Base-by-base conservation (phyloP, 306 rosid genomes). In the Cucurbita moschata region DNA sequence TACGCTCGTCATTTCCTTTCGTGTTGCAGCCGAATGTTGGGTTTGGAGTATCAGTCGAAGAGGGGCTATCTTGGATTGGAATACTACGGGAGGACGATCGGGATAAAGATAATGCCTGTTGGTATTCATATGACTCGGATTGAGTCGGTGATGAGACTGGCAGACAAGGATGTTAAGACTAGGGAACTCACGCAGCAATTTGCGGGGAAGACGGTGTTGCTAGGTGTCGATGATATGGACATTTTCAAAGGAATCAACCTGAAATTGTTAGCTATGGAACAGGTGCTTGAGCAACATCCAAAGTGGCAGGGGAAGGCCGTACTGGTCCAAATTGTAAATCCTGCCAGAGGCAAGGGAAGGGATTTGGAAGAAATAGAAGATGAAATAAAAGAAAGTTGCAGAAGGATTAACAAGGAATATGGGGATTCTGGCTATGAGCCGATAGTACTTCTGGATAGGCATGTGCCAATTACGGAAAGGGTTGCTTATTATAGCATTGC, bases 1-100 rank as follows among this genome's bases (percentile, higher is more conserved):
- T 90, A 90, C 77, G 96, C 96, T 63, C 96, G 96, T 13, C 93
- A 87, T 85, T 90, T 90, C 75, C 96, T 90, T 71, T 86, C 96
- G 38, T 90, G 96, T 77, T 90, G 96, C 76, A 88, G 96, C 66
- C 87, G 94, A 14, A 86, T 90, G 94, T 83, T 90, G 85, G 96
- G 96, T 76, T 77, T 88, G 76, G 89, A 86, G 75, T 90, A 90
- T 80, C 91, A 90, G 83, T 88, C 91, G 5, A 90, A 86, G 81
- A 83, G 96, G 78, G 96, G 96, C 10, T 90, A 90, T 83, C 79
- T 90, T 69, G 96, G 91, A 75, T 86, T 90, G 89, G 96, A 90
- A 65, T 90, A 88, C 80, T 85, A 83, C 43, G 96, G 96, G 73
- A 83, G 96, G 86, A 90, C 88, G 57, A 90, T 90, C 72, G 88